A percentile compares a stretch with the other conserved stretches of the same genome.
Evolutionary conservation across 306 rosid species (phyloP).

Genomic region (Alnus glutinosa): DNA sequence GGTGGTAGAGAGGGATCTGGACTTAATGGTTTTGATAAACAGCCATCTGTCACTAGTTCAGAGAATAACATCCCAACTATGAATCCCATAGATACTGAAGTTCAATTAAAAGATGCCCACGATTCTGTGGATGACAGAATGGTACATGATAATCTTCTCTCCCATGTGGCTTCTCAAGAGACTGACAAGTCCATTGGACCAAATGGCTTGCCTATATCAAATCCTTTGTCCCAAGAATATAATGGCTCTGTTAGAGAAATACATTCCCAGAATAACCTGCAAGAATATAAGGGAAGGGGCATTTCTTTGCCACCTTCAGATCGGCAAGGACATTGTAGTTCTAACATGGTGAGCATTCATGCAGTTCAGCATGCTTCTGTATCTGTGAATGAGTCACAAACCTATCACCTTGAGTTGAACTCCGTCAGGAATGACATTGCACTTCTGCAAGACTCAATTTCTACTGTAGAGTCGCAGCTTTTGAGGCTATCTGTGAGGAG

Average conservation of each 20-base stretch:
- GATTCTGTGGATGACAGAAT: slow-evolving; percentile 25
- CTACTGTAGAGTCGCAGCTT: slow-evolving; percentile 56
- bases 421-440: slow-evolving; percentile 59
- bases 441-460: slow-evolving; percentile 62
- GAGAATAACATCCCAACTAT: slow-evolving; percentile 53
- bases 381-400: slow-evolving; percentile 54
- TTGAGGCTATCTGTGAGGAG: slow-evolving; percentile 69
- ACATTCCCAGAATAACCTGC: slow-evolving; percentile 39
- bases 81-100: slow-evolving; percentile 45
- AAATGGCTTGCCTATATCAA: slow-evolving; percentile 42
- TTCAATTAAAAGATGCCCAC: slow-evolving; percentile 36
- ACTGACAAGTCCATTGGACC: slow-evolving; percentile 41
- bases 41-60: slow-evolving; percentile 48
- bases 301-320: slow-evolving; percentile 34
- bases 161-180: slow-evolving; percentile 38
- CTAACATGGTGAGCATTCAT: slow-evolving; percentile 40
- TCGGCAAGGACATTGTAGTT: slow-evolving; percentile 48
- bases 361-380: slow-evolving; percentile 34
- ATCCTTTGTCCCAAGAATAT: slow-evolving; percentile 52
- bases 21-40: slow-evolving; percentile 50
- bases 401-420: slow-evolving; percentile 65
- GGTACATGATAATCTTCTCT: slow-evolving; percentile 6
- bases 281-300: slow-evolving; percentile 49
- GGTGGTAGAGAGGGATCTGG: slow-evolving; percentile 47
- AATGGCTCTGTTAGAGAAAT: slow-evolving; percentile 48